Evolutionary conservation across 129 eudicot genomes (phyloP).

Genomic region (Centaurea solstitialis): DNA sequence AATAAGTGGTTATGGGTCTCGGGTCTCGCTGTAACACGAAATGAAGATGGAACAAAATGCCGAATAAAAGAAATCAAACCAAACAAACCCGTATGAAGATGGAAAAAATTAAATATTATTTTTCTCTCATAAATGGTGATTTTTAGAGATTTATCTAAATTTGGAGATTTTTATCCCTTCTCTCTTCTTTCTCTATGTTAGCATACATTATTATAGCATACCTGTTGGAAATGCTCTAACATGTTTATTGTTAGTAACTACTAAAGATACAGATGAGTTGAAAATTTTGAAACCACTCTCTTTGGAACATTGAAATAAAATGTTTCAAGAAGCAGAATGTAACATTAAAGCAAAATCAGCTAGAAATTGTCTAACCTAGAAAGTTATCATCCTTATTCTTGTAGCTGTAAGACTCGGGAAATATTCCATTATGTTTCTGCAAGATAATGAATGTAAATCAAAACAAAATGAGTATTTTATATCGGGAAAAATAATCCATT

Average conservation of each 20-base stretch:
- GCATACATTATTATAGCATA: too few relatives aligned
- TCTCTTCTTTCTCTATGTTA: too few relatives aligned
- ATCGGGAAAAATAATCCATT: not conserved
- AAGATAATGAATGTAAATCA: slow-evolving; percentile 13
- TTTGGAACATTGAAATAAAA: not conserved
- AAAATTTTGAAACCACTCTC: not conserved
- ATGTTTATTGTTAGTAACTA: not conserved
- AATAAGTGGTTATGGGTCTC: not conserved
- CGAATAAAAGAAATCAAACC: too few relatives aligned
- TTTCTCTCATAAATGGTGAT: too few relatives aligned
- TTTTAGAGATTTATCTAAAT: too few relatives aligned
- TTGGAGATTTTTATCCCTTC: too few relatives aligned
- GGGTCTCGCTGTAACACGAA: not conserved
- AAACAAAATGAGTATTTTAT: not conserved
- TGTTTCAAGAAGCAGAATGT: not conserved
- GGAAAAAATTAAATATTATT: too few relatives aligned
- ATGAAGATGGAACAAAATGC: too few relatives aligned
- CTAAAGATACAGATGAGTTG: not conserved
- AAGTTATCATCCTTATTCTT: slow-evolving; percentile 48
- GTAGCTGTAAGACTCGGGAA: slow-evolving; percentile 64
- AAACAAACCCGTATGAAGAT: too few relatives aligned
- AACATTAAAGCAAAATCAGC: not conserved
- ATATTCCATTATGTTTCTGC: slow-evolving; percentile 73
- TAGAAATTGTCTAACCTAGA: slow-evolving; percentile 51
- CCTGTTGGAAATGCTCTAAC: not conserved